A percentile compares a stretch with the other conserved stretches of the same genome.
Conservation (phyloP, 2,329 filamentous ascomycete species). For the Sporothrix globosa region DNA sequence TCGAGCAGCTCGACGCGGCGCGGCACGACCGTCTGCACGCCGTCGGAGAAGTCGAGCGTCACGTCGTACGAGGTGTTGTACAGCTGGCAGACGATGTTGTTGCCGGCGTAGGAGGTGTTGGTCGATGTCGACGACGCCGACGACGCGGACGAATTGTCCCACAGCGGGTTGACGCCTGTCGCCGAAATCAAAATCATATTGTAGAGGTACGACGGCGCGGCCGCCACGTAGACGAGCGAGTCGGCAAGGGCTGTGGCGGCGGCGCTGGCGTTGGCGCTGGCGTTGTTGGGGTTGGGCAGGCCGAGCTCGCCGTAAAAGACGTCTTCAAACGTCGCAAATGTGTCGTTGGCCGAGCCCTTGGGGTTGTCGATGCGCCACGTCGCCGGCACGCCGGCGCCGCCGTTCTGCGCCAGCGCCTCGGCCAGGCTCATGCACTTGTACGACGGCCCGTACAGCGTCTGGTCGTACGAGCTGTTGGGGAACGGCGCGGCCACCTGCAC, state of each 20-base stretch:
- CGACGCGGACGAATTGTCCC: background rate
- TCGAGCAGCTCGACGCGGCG: background rate
- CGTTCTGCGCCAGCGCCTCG: slow-evolving; percentile 14
- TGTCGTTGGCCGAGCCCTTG: background rate
- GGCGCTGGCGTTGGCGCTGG: too few species aligned
- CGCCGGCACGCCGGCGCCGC: background rate
- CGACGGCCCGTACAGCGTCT: slow-evolving; percentile 31
- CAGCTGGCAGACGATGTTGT: slow-evolving; percentile 34
- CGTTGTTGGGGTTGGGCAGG: slow-evolving; percentile 4
- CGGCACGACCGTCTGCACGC: slow-evolving; percentile 29
- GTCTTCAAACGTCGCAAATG: slow-evolving; percentile 20
- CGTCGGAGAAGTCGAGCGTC: slow-evolving; percentile 22
- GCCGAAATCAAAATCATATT: slow-evolving; percentile 29
- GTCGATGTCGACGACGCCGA: background rate
- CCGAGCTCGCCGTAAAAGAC: slow-evolving; percentile 31
- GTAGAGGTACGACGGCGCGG: slow-evolving; percentile 27
- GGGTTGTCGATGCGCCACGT: slow-evolving; percentile 27
- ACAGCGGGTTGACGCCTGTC: slow-evolving; percentile 20
- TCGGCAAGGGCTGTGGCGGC: too few species aligned
- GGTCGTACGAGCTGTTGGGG: slow-evolving; percentile 31
- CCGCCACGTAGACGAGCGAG: slow-evolving; percentile 22
- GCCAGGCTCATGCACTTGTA: slow-evolving; percentile 31
- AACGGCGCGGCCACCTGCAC: slow-evolving; percentile 17
- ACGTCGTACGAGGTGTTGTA: slow-evolving; percentile 34
- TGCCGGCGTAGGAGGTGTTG: background rate